Evolutionary conservation across 768 basidiomycete species (phyloP).

Genomic region (Hemileccinum impolitum): DNA sequence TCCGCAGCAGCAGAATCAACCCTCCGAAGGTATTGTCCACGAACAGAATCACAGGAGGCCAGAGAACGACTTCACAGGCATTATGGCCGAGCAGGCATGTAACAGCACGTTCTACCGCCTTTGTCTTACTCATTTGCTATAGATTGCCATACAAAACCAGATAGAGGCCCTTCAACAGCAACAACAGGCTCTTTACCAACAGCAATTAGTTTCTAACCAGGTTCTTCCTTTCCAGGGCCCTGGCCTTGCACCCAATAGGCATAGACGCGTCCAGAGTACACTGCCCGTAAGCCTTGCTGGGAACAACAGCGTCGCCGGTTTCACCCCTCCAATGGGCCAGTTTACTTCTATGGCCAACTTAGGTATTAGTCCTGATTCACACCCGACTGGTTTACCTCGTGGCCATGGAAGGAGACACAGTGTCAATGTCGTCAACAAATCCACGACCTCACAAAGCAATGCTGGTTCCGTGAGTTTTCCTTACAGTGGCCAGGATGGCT

Average conservation of each 20-base stretch:
- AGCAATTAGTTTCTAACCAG: constrained; percentile 84
- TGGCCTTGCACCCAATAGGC: constrained; percentile 68
- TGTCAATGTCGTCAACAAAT: constrained; percentile 87
- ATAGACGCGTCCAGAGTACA: constrained; percentile 86
- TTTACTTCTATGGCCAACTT: constrained; percentile 54
- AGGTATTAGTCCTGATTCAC: constrained; percentile 60
- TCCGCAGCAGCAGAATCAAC: constrained; percentile 58
- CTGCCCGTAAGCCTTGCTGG: constrained; percentile 56
- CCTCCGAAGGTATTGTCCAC: constrained; percentile 23
- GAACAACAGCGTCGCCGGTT: constrained; percentile 35
- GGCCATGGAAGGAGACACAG: constrained; percentile 89
- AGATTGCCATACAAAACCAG: constrained; percentile 89
- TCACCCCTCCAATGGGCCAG: constrained; percentile 53
- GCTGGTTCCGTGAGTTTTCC: constrained; percentile 50
- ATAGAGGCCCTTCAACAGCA: constrained; percentile 90
- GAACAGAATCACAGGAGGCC: constrained; percentile 50
- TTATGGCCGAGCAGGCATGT: constrained; percentile 93
- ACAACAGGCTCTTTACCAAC: constrained; percentile 86
- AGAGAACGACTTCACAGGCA: constrained; percentile 76
- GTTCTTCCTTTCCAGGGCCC: constrained; percentile 78
- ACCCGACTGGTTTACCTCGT: constrained; percentile 64
- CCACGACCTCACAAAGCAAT: constrained; percentile 41
- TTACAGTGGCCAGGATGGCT: constrained; percentile 56
- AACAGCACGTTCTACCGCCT: not conserved
- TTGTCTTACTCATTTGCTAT: constrained; percentile 11